Percentiles rank a stretch among this genome's conserved stretches.
These are phyloP conservation scores for Trichomonas gallinae DNA, from an alignment of 208 protist genomes.

Conservation along the genomic window DNA sequence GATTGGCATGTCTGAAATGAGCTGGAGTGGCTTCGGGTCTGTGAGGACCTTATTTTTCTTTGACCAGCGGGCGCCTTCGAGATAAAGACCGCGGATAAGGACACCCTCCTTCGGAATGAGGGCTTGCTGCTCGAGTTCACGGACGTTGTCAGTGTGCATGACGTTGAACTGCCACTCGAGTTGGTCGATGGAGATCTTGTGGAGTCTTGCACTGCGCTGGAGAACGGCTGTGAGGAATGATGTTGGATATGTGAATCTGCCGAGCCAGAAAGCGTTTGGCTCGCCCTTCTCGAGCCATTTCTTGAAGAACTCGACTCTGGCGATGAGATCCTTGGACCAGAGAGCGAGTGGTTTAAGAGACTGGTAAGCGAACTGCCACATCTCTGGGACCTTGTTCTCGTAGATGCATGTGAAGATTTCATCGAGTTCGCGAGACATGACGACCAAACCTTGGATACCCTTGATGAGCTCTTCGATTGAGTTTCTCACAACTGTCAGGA, in stretches of 20 bases:
- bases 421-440: slow-evolving; percentile 87
- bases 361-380: slow-evolving; percentile 82
- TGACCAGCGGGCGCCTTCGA: slow-evolving; percentile 89
- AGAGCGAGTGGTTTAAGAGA: slow-evolving; percentile 80
- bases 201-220: slow-evolving; percentile 69
- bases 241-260: slow-evolving; percentile 91
- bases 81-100: slow-evolving; percentile 77
- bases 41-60: slow-evolving; percentile 59
- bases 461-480: slow-evolving; percentile 69
- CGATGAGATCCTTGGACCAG: slow-evolving; percentile 82
- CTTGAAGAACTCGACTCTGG: slow-evolving; percentile 51
- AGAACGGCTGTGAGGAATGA: slow-evolving; percentile 89
- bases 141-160: slow-evolving; percentile 39
- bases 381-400: slow-evolving; percentile 65
- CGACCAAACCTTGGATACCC: slow-evolving; percentile 84
- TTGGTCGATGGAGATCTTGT: slow-evolving; percentile 77
- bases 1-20: slow-evolving; percentile 83
- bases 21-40: slow-evolving; percentile 83
- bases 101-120: slow-evolving; percentile 74
- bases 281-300: slow-evolving; percentile 46
- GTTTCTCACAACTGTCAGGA: slow-evolving; percentile 66
- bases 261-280: slow-evolving; percentile 85
- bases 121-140: slow-evolving; percentile 67
- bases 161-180: slow-evolving; percentile 88
- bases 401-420: slow-evolving; percentile 67